Evolutionary conservation across 2,329 filamentous ascomycete genomes (phyloP), one percentile per base, ranked within the genome.

Genomic region (Arthrobotrys megalospora): DNA sequence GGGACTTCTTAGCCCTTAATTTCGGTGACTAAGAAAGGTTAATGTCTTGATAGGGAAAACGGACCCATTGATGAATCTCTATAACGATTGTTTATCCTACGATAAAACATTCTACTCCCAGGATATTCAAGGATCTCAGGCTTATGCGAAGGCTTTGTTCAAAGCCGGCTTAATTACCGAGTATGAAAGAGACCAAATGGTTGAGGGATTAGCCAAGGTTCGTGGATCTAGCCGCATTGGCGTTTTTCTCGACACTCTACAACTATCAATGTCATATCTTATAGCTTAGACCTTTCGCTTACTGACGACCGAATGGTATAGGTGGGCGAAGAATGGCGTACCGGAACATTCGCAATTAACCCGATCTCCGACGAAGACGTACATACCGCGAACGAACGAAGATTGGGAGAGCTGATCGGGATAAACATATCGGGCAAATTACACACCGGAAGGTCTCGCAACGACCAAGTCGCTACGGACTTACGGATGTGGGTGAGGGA

Each of bases 401-500:
- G 91, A 1, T 85, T 93, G 0, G 91, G 92, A 62, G 93, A 97
- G 86, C 88, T 97, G 79, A 94, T 97, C 80, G 93, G 94, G 82
- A 94, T 92, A 84, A 89, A 93, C 32, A 90, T 92, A 73, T 93
- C 91, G 0, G 93, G 94, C 24, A 97, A 97, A 86, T 89, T 97
- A 75, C 94, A 97, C 85, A 97, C 94, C 3, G 91, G 91, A 48
- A 91, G 94, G 67, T 94, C 91, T 84, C 89, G 94, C 81, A 97
- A 97, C 83, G 94, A 97, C 85, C 93, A 97, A 85, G 90, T 96
- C 72, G 93, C 91, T 63, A 94, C 91, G 28, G 93, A 97, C 82
- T 94, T 97, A 92, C 91, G 93, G 78, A 86, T 97, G 84, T 97
- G 93, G 93, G 85, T 97, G 80, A 89, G 93, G 50, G 91, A 94